Base-by-base conservation (phyloP, 768 basidiomycete species). In the Lactarius akahatsu region DNA sequence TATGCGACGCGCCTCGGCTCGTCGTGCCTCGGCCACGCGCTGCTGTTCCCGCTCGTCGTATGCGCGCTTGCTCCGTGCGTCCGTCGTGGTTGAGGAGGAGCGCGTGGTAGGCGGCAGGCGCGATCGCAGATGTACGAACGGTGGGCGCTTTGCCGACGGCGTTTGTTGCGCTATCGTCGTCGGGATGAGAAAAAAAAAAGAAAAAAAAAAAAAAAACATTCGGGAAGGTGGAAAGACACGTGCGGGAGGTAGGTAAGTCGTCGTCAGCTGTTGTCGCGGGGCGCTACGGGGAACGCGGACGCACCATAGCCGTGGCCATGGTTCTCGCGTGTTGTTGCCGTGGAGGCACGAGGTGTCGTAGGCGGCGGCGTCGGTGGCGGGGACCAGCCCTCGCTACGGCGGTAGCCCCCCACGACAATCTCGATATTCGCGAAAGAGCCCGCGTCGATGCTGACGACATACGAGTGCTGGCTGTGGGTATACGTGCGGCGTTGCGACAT, bases 401-500 rank as follows among this genome's bases (percentile, higher is more conserved):
- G 34, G 57, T 32, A 20, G 10, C 58, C 66, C 15, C 34, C 62
- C 34, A 67, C 43, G 62, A 63, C 43, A 32, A 67, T 67, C 34
- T 67, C 62, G 28, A 67, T 59, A 23, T 63, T 60, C 28, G 66
- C 58, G 28, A 67, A 63, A 11, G 62, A 34, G 43, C 58, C 52
- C 9, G 66, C 52, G 50, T 67, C 66, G 43, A 67, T 60, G 36
- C 26, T 67, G 62, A 67, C 62, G 66, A 67, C 62, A 23, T 59
- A 67, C 40, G 61, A 59, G 26, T 52, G 65, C 23, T 57, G 61
- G 5, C 13, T 15, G 18, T 32, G 11, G 32, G 66, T 23, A 40
- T 36, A n/a, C n/a, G 50, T 66, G 28, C 52, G 56, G 8, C 20
- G 65, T 38, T 60, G 34, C 2, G 66, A 63, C 66, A 67, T 67